Conservation (phyloP, 352 stramenopile species). For the Globisporangium solare region DNA sequence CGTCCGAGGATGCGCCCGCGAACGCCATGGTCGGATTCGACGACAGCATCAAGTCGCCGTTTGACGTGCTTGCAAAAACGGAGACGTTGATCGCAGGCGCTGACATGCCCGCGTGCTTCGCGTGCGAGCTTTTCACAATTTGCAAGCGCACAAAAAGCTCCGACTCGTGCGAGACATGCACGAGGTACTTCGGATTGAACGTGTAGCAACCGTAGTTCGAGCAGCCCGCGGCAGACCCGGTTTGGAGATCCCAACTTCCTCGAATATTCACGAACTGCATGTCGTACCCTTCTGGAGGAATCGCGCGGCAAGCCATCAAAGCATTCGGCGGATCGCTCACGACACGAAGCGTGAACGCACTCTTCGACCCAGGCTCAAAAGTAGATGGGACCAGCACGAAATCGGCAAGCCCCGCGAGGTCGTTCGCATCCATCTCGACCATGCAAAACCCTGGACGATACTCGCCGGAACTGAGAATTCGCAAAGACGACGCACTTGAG, state of each 20-base stretch:
- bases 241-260: constrained; percentile 47
- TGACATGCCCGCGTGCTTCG: background rate
- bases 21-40: constrained; percentile 55
- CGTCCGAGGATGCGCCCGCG: constrained; percentile 43
- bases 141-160: constrained; percentile 54
- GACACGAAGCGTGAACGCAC: constrained; percentile 52
- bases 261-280: constrained; percentile 36
- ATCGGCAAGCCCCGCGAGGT: constrained; percentile 25
- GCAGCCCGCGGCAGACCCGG: constrained; percentile 62
- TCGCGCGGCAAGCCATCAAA: constrained; percentile 20
- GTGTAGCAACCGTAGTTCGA: constrained; percentile 80
- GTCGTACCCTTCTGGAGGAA: constrained; percentile 51
- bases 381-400: constrained; percentile 75
- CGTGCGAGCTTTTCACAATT: constrained; percentile 18
- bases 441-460: constrained; percentile 80
- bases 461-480: constrained; percentile 63
- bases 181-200: constrained; percentile 76
- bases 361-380: constrained; percentile 40
- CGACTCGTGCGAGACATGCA: constrained; percentile 47
- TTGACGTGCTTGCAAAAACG: constrained; percentile 55
- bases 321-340: constrained; percentile 50
- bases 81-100: constrained; percentile 67
- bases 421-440: constrained; percentile 36
- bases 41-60: constrained; percentile 54
- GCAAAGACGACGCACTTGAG: constrained; percentile 18